These are phyloP conservation scores for Tylopilus rubrobrunneus DNA, from an alignment of 768 basidiomycete species.

Conservation along the genomic window DNA sequence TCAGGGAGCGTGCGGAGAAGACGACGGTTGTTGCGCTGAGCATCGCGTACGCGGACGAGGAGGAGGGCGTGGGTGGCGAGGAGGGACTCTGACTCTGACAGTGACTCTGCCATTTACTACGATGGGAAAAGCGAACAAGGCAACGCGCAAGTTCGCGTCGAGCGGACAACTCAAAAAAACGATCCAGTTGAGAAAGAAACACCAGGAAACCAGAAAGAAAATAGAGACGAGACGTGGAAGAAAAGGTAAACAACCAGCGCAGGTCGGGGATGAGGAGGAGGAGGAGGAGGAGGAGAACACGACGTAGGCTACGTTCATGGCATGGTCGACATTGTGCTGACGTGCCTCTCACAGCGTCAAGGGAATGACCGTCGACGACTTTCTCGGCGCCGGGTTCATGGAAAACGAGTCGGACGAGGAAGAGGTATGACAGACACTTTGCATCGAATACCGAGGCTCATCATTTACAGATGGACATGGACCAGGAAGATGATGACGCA, in stretches of 20 bases:
- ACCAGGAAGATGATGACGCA: slow-evolving; percentile 27
- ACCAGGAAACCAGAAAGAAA: slow-evolving; percentile 72
- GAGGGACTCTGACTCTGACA: slow-evolving; percentile 45
- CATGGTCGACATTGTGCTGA: background rate
- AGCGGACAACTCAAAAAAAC: slow-evolving; percentile 86
- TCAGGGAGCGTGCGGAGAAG: slow-evolving; percentile 52
- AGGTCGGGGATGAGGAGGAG: slow-evolving; percentile 27
- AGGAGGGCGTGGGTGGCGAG: slow-evolving; percentile 60
- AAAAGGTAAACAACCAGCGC: slow-evolving; percentile 26
- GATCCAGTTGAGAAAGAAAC: slow-evolving; percentile 79
- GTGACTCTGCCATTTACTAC: too few species aligned
- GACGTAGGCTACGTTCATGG: slow-evolving; percentile 9
- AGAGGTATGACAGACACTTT: slow-evolving; percentile 23
- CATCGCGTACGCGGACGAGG: slow-evolving; percentile 48
- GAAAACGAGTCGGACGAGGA: slow-evolving; percentile 52
- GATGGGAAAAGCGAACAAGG: slow-evolving; percentile 59
- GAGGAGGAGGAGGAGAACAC: slow-evolving; percentile 6
- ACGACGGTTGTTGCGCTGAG: slow-evolving; percentile 55
- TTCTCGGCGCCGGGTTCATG: slow-evolving; percentile 73
- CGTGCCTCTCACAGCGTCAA: slow-evolving; percentile 10
- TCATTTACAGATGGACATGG: slow-evolving; percentile 21
- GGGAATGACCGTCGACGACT: slow-evolving; percentile 72
- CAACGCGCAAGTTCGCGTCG: slow-evolving; percentile 82
- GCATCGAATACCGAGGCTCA: background rate
- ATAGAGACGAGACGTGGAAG: slow-evolving; percentile 55